These are phyloP conservation scores for Boechera retrofracta DNA, from an alignment of 345 rosid species.

Conservation along the genomic window DNA sequence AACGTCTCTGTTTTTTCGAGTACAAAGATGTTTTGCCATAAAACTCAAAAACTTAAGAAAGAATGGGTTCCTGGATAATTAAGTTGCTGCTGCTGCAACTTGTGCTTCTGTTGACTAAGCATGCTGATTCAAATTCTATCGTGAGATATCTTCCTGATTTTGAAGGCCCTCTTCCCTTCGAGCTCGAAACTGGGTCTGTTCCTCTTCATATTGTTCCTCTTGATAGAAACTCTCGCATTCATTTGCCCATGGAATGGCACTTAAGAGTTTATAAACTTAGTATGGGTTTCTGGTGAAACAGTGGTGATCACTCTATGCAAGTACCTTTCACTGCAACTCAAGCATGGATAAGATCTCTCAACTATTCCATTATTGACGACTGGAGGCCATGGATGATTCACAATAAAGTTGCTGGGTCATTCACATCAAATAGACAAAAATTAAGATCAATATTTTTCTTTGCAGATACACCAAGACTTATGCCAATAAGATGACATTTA, in stretches of 20 bases:
- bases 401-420: constrained; percentile 60
- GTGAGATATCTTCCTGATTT: constrained; percentile 16
- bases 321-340: constrained; percentile 58
- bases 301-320: constrained; percentile 66
- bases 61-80: constrained; percentile 17
- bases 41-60: background rate
- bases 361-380: constrained; percentile 54
- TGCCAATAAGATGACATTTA: constrained; percentile 56
- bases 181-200: background rate
- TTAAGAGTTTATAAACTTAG: too few relatives aligned
- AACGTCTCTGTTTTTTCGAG: background rate
- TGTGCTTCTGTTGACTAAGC: background rate
- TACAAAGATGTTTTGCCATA: background rate
- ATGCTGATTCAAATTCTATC: constrained; percentile 33
- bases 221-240: background rate
- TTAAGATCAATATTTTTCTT: too few relatives aligned
- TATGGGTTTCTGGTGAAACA: constrained; percentile 11
- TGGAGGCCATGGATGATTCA: constrained; percentile 62
- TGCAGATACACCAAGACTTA: constrained; percentile 50
- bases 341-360: constrained; percentile 60
- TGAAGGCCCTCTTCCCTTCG: background rate
- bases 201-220: background rate
- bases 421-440: too few relatives aligned
- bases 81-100: constrained; percentile 15
- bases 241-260: constrained; percentile 12